Conservation (phyloP, 1,284 basidiomycete species). For the Microbotryomycetes sp. region DNA sequence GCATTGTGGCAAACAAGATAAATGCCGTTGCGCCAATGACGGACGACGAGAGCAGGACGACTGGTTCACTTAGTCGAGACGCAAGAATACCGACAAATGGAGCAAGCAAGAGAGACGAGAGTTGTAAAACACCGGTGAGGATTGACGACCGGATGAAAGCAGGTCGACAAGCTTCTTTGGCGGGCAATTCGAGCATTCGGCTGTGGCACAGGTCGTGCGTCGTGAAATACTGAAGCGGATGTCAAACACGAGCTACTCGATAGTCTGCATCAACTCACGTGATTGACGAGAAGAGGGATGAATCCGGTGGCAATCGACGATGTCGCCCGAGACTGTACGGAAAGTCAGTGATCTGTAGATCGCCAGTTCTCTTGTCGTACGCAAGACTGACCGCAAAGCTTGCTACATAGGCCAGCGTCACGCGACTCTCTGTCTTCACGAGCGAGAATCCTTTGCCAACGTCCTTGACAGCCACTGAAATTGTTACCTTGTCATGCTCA, state of each 20-base stretch:
- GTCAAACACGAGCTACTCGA: no score
- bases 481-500: background rate
- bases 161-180: slow-evolving; percentile 14
- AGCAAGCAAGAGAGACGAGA: slow-evolving; percentile 27
- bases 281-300: slow-evolving; percentile 27
- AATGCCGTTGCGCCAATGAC: slow-evolving; percentile 18
- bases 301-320: slow-evolving; percentile 20
- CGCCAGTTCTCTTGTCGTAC: background rate
- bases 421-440: slow-evolving; percentile 4
- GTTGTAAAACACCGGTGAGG: slow-evolving; percentile 27
- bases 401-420: slow-evolving; percentile 16
- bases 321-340: slow-evolving; percentile 9
- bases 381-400: slow-evolving; percentile 24
- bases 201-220: slow-evolving; percentile 4
- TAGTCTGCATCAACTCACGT: slow-evolving; percentile 6
- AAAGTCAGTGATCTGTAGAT: no score
- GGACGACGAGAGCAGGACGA: slow-evolving; percentile 8
- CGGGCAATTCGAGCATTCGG: background rate
- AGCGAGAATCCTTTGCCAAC: slow-evolving; percentile 20
- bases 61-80: background rate
- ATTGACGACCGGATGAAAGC: slow-evolving; percentile 29
- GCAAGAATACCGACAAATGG: slow-evolving; percentile 21
- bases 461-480: background rate
- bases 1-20: slow-evolving; percentile 6
- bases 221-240: slow-evolving; percentile 21